Conservation (phyloP, 192 early-diverging fungal genomes). For the Podila horticola region DNA sequence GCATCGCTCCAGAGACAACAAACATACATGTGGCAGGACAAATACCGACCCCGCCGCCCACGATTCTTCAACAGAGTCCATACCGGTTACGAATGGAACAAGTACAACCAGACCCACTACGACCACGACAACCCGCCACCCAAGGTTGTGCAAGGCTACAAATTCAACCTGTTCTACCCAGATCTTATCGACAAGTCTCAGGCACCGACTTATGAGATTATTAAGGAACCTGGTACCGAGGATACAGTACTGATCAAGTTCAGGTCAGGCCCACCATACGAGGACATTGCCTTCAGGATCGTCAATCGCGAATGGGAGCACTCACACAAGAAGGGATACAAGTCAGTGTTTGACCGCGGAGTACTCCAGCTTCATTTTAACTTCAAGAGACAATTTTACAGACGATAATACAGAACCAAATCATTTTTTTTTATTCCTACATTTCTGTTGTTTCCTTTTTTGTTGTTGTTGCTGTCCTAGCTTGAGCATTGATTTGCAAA, state of each 20-base stretch:
- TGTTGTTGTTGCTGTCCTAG: background rate
- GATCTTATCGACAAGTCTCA: constrained; percentile 93
- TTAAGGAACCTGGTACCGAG: constrained; percentile 74
- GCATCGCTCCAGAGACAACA: constrained; percentile 68
- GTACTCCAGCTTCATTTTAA: constrained; percentile 85
- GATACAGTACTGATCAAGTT: constrained; percentile 93
- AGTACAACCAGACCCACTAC: constrained; percentile 99
- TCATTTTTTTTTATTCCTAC: constrained; percentile 1
- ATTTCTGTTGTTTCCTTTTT: background rate
- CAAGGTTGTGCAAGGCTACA: constrained; percentile 97
- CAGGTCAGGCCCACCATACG: constrained; percentile 94
- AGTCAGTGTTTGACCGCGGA: constrained; percentile 82
- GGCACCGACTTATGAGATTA: constrained; percentile 91
- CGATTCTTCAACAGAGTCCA: constrained; percentile 97
- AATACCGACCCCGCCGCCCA: constrained; percentile 95
- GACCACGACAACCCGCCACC: constrained; percentile 97
- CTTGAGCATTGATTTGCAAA: too few relatives aligned
- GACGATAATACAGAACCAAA: constrained; percentile 60
- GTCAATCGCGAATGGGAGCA: constrained; percentile 97
- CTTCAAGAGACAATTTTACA: constrained; percentile 85
- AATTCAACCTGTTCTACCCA: constrained; percentile 98
- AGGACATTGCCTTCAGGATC: constrained; percentile 97
- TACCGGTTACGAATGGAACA: constrained; percentile 99
- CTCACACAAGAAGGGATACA: constrained; percentile 88
- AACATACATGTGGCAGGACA: constrained; percentile 89